A percentile compares a stretch with the other conserved stretches of the same genome.
These are phyloP conservation scores for Neurospora sp. DNA, from an alignment of 495 filamentous ascomycete genomes.

Conservation along the genomic window DNA sequence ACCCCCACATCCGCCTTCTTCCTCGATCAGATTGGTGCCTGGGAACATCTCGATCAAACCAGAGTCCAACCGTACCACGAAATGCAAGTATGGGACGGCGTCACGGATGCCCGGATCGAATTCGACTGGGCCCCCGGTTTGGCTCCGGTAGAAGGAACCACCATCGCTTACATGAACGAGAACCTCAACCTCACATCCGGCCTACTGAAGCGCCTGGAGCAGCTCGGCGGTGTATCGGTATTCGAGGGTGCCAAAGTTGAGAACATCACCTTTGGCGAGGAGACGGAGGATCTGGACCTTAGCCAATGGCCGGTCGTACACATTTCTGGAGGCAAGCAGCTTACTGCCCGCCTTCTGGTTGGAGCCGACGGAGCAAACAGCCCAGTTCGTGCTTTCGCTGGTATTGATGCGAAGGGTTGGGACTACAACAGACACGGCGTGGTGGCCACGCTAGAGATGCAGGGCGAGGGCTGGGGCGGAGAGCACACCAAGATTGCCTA, in stretches of 20 bases:
- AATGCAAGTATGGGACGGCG: conserved; percentile 96
- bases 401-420: conserved; percentile 78
- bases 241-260: conserved; percentile 69
- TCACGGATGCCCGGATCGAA: conserved; percentile 73
- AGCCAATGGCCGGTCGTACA: conserved; percentile 78
- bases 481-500: conserved; percentile 63
- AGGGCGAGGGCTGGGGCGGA: conserved; percentile 44
- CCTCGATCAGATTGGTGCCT: conserved; percentile 70
- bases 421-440: conserved; percentile 87
- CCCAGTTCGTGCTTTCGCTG: conserved; percentile 82
- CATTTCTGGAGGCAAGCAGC: conserved; percentile 46
- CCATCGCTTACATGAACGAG: conserved; percentile 93
- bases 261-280: conserved; percentile 62
- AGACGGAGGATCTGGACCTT: conserved; percentile 61
- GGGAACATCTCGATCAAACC: conserved; percentile 57
- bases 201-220: conserved; percentile 57
- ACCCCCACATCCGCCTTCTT: conserved; percentile 74
- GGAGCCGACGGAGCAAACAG: conserved; percentile 93
- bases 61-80: conserved; percentile 81
- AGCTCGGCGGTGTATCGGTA: conserved; percentile 55
- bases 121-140: conserved; percentile 64
- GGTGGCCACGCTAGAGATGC: conserved; percentile 74
- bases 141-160: conserved; percentile 29
- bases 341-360: conserved; percentile 75
- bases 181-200: conserved; percentile 78